These are phyloP conservation scores for Tuber aestivum DNA, from an alignment of 495 filamentous ascomycete genomes.

Conservation along the genomic window DNA sequence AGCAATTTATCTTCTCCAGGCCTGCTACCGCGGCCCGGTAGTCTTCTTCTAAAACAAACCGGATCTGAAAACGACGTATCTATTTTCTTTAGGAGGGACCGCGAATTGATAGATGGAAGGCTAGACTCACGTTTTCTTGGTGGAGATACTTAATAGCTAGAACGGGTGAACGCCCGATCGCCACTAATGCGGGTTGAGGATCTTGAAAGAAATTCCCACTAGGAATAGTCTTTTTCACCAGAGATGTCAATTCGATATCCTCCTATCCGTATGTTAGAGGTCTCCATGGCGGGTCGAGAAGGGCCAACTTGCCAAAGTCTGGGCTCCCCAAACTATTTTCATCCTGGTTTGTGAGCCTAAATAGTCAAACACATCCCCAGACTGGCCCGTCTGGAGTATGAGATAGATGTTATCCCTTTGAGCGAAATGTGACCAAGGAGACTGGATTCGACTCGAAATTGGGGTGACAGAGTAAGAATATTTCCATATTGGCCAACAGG, in stretches of 20 bases:
- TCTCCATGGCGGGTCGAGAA: not conserved
- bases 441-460: conserved; percentile 27
- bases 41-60: conserved; percentile 44
- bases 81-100: conserved; percentile 17
- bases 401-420: conserved; percentile 45
- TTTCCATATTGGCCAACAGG: conserved; percentile 38
- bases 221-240: conserved; percentile 17
- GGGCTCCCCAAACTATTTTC: conserved; percentile 45
- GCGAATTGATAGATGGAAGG: not conserved
- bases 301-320: conserved; percentile 44
- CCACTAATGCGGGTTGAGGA: conserved; percentile 26
- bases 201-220: conserved; percentile 11
- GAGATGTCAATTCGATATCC: conserved; percentile 31
- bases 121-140: conserved; percentile 36
- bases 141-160: conserved; percentile 44
- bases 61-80: conserved; percentile 49
- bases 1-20: conserved; percentile 42
- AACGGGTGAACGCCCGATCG: conserved; percentile 36
- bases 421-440: conserved; percentile 43
- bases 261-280: conserved; percentile 20
- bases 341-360: conserved; percentile 32
- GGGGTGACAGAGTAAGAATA: conserved; percentile 42
- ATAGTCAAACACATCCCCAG: conserved; percentile 20
- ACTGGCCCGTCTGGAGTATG: conserved; percentile 39
- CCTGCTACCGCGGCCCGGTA: conserved; percentile 41